Conservation (phyloP, 2,329 filamentous ascomycete species). For the Alternaria arbusti region DNA sequence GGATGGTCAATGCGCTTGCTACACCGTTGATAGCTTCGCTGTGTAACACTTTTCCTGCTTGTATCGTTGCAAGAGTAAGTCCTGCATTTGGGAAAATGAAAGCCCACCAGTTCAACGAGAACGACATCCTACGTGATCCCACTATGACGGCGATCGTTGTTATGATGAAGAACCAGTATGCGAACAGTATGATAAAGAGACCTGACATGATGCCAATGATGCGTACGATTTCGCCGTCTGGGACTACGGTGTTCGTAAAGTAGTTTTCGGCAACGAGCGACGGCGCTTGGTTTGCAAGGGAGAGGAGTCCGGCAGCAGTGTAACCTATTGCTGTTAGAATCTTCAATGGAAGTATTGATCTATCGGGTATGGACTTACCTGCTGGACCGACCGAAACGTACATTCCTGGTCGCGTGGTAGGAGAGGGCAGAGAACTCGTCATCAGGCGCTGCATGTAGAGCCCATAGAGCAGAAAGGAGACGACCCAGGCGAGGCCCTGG, state of each 20-base stretch:
- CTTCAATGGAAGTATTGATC: constrained; percentile 63
- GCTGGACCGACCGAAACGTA: constrained; percentile 58
- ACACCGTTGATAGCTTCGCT: constrained; percentile 62
- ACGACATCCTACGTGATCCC: constrained; percentile 49
- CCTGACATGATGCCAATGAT: constrained; percentile 54
- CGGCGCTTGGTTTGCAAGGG: constrained; percentile 52
- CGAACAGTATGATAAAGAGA: constrained; percentile 57
- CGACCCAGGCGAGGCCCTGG: constrained; percentile 71
- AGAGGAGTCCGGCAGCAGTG: constrained; percentile 51
- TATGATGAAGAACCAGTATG: constrained; percentile 60
- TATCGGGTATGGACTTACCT: constrained; percentile 44
- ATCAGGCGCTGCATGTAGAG: constrained; percentile 74
- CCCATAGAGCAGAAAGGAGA: constrained; percentile 72
- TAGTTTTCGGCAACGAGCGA: constrained; percentile 43
- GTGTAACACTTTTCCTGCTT: constrained; percentile 60
- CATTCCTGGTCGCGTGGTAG: constrained; percentile 55
- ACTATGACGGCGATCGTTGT: constrained; percentile 48
- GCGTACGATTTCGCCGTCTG: constrained; percentile 48
- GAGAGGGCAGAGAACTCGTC: constrained; percentile 60
- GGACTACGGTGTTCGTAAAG: constrained; percentile 37
- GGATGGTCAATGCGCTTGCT: constrained; percentile 62
- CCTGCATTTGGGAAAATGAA: constrained; percentile 72
- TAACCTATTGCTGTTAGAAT: constrained; percentile 60
- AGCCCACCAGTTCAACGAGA: constrained; percentile 58
- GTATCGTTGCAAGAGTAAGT: constrained; percentile 65